phyloP scores from a whole-genome alignment of 768 basidiomycete species.

The Saitozyma podzolica region DNA sequence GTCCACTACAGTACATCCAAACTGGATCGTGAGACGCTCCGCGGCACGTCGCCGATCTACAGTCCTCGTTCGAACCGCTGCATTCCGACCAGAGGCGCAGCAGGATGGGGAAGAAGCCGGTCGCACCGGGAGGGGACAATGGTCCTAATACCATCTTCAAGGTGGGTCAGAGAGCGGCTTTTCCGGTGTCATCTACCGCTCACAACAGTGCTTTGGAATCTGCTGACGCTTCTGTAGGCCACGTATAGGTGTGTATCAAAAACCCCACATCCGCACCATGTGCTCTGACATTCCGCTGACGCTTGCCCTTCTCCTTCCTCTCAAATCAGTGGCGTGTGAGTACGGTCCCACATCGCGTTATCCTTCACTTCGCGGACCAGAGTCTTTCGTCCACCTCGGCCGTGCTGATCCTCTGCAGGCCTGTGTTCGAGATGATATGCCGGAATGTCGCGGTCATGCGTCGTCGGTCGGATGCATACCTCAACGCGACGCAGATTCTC shows the following conservation, averaged over 20 bases:
- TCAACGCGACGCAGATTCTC: constrained; percentile 94
- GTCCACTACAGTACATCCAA: no score
- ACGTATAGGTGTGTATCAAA: constrained; percentile 42
- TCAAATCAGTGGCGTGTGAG: constrained; percentile 50
- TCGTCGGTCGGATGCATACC: constrained; percentile 90
- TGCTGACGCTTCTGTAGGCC: constrained; percentile 20
- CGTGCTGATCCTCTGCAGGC: constrained; percentile 25
- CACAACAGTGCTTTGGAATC: not conserved
- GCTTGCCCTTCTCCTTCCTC: constrained; percentile 9
- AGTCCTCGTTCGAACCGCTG: no score
- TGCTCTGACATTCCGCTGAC: constrained; percentile 3
- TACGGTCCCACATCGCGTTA: constrained; percentile 1
- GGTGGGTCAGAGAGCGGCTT: constrained; percentile 19
- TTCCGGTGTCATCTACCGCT: not conserved
- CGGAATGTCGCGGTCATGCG: constrained; percentile 88
- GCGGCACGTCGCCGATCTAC: no score
- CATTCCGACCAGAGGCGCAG: no score
- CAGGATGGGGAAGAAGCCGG: constrained; percentile 42
- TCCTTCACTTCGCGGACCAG: not conserved
- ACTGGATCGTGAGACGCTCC: no score
- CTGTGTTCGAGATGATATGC: constrained; percentile 52
- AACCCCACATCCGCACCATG: not conserved
- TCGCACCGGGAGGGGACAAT: constrained; percentile 35
- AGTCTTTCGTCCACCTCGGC: not conserved
- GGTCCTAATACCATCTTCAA: constrained; percentile 50